Percentiles rank a stretch among this genome's conserved stretches.
phyloP scores from a whole-genome alignment of 2,329 filamentous ascomycete species.

The Fusarium sp. region DNA sequence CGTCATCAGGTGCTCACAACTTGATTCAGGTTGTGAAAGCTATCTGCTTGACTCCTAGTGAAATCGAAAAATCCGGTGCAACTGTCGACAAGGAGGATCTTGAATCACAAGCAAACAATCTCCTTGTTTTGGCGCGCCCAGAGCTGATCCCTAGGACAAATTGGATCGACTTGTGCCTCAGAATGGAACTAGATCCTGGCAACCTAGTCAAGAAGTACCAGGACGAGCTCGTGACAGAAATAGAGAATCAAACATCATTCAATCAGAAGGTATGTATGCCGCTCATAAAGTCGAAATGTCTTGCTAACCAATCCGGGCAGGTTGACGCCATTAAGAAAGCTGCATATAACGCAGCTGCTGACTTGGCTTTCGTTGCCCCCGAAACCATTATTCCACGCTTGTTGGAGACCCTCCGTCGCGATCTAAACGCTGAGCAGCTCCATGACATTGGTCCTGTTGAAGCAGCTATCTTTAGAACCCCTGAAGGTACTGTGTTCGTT shows the following conservation, averaged over 20 bases:
- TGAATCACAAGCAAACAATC: slow-evolving; percentile 77
- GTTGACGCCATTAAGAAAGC: slow-evolving; percentile 68
- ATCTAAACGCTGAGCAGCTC: slow-evolving; percentile 79
- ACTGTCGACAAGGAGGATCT: slow-evolving; percentile 63
- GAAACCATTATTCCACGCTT: slow-evolving; percentile 82
- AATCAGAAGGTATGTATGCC: slow-evolving; percentile 64
- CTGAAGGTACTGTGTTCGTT: slow-evolving; percentile 87
- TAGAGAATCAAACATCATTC: slow-evolving; percentile 64
- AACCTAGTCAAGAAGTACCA: slow-evolving; percentile 75
- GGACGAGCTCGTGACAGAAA: slow-evolving; percentile 74
- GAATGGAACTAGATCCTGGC: slow-evolving; percentile 85
- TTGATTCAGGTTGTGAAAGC: slow-evolving; percentile 72
- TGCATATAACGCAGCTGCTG: slow-evolving; percentile 86
- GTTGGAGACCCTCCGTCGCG: slow-evolving; percentile 77
- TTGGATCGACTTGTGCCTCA: slow-evolving; percentile 92
- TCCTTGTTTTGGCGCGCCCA: slow-evolving; percentile 82
- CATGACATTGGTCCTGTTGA: slow-evolving; percentile 84
- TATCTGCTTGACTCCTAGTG: slow-evolving; percentile 71
- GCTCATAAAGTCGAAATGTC: background rate
- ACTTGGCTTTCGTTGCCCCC: slow-evolving; percentile 93
- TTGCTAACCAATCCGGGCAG: slow-evolving; percentile 38
- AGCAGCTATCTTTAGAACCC: slow-evolving; percentile 91
- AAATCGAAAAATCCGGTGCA: slow-evolving; percentile 58
- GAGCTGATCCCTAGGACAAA: slow-evolving; percentile 81
- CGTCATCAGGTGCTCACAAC: slow-evolving; percentile 73